Base-by-base conservation (phyloP, 352 stramenopile genomes). In the Pythium apleroticum region DNA sequence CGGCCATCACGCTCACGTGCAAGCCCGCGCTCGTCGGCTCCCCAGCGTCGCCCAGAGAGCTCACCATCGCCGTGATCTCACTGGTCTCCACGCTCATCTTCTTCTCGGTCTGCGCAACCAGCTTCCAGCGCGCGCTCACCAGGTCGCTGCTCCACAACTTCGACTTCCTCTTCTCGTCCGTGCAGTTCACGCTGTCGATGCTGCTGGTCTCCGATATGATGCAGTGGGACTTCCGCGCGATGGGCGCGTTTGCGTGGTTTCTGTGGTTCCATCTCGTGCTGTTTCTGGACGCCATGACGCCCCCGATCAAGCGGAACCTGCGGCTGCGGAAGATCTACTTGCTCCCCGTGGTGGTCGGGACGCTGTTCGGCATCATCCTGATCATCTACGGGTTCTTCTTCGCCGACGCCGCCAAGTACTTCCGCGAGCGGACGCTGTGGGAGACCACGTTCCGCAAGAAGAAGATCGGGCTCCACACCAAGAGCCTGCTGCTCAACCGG, bases 401-500 rank as follows among this genome's bases (percentile, higher is more conserved):
- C 28, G 53, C 59, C 2, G 48, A 75, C 12, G 54, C 52, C 12
- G 61, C 63, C 27, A 35, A 56, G 22, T 65, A 69, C 14, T 72
- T 84, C 14, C 35, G 50, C 14, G 74, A 72, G 12, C 68, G 72
- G 45, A 73, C 73, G 37, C 50, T 84, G 2, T 27, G 76, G 19
- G 54, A 55, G 27, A 52, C 71, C 4, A 35, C 61, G 12, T 60
- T 81, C 24, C 60, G 57, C 4, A 46, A 52, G n/a, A 65, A 64
- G 6, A 67, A 39, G 17, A 63, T 74, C 11, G 71, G 65, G 11
- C 30, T 81, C 14, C 57, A 59, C 30, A 81, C 75, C 8, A 78
- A 81, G 65, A 78, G 50, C 19, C 37, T 84, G 20, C 63, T 86
- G 28, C 43, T 84, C 31, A 81, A 78, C 31, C 75, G 73, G 0